phyloP scores from a whole-genome alignment of 2,329 filamentous ascomycete genomes.

The Cladosporium phlei region DNA sequence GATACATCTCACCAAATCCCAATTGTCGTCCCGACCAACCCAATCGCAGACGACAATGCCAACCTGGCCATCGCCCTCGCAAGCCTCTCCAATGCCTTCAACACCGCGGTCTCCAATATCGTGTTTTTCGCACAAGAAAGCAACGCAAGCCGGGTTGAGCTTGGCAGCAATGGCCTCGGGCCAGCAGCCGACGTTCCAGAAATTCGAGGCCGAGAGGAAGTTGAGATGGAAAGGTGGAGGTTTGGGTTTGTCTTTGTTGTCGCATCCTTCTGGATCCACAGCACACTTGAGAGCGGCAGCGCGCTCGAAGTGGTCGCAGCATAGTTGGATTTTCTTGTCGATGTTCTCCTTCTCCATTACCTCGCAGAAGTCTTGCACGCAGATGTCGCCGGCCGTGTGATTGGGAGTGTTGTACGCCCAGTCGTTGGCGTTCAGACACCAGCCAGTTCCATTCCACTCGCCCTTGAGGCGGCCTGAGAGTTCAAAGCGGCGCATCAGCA shows the following conservation, averaged over 20 bases:
- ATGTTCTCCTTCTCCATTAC: constrained; percentile 71
- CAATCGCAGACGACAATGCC: constrained; percentile 91
- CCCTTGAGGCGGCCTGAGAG: constrained; percentile 49
- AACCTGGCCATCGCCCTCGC: constrained; percentile 56
- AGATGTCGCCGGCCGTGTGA: constrained; percentile 66
- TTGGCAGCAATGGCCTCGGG: constrained; percentile 84
- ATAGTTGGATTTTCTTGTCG: constrained; percentile 70
- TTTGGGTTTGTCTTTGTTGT: neutral
- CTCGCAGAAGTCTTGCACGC: constrained; percentile 94
- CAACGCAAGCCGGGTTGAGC: constrained; percentile 71
- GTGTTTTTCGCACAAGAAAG: constrained; percentile 54
- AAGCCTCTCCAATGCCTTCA: constrained; percentile 23
- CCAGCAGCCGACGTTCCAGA: constrained; percentile 90
- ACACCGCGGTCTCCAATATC: constrained; percentile 30
- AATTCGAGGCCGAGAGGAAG: constrained; percentile 86
- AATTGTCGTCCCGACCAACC: constrained; percentile 82
- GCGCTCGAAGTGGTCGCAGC: constrained; percentile 70
- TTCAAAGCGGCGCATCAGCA: constrained; percentile 76
- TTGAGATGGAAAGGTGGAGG: constrained; percentile 72
- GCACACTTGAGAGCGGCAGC: constrained; percentile 43
- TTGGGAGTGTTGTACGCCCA: constrained; percentile 91
- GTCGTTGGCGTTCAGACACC: constrained; percentile 54
- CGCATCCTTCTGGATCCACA: constrained; percentile 21
- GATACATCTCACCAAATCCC: constrained; percentile 82
- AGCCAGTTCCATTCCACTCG: constrained; percentile 51